Evolutionary conservation across 2,329 filamentous ascomycete genomes (phyloP).

Genomic region (Stachybotrys chartarum): DNA sequence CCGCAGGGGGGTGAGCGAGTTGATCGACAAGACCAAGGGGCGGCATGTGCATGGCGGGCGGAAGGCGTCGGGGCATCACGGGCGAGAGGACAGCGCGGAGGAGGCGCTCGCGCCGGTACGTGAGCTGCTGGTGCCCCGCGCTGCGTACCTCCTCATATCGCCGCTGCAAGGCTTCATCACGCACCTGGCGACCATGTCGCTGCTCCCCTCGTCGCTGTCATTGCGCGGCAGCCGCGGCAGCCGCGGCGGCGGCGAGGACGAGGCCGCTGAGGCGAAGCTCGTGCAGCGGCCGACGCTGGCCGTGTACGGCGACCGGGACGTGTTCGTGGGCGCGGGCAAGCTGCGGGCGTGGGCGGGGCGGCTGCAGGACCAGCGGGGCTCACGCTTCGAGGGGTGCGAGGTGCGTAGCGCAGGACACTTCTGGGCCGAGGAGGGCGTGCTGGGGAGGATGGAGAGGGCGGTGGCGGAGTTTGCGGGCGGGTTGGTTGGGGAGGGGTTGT

Average conservation of each 20-base stretch:
- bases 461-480: conserved; percentile 18
- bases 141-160: conserved; percentile 60
- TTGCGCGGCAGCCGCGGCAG: conserved; percentile 5
- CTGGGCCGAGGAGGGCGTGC: conserved; percentile 49
- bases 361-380: conserved; percentile 35
- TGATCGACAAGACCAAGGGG: conserved; percentile 32
- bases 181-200: conserved; percentile 55
- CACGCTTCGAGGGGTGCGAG: conserved; percentile 39
- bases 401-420: conserved; percentile 53
- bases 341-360: conserved; percentile 58
- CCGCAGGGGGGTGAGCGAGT: conserved; percentile 38
- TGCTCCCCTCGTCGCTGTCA: conserved; percentile 27
- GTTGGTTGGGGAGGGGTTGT: conserved; percentile 4
- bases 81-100: conserved; percentile 17
- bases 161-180: conserved; percentile 56
- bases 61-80: conserved; percentile 5
- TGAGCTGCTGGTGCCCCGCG: conserved; percentile 27
- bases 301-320: conserved; percentile 68
- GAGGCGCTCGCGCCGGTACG: conserved; percentile 23
- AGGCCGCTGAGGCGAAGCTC: conserved; percentile 46
- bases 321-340: conserved; percentile 61
- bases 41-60: conserved; percentile 10
- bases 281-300: conserved; percentile 55
- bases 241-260: conserved; percentile 13
- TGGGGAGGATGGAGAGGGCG: conserved; percentile 19